Conservation (phyloP, 768 basidiomycete genomes). For the Xerocomellus intermedius region DNA sequence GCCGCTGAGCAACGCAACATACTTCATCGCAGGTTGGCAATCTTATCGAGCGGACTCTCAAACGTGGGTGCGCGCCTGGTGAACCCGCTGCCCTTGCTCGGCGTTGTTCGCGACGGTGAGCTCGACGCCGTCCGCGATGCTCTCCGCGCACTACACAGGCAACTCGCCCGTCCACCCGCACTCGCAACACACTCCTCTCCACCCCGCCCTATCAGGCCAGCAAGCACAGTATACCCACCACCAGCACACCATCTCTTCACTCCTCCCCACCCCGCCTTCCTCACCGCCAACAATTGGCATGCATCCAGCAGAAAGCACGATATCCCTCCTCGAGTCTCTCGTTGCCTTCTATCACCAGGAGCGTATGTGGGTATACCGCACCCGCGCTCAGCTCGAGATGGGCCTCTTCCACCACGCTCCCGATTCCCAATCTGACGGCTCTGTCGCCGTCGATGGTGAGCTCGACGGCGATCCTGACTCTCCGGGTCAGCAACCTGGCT, state of each 20-base stretch:
- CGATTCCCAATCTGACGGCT: constrained; percentile 5
- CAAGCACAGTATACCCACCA: constrained; percentile 23
- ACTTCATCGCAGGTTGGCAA: constrained; percentile 69
- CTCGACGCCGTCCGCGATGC: constrained; percentile 51
- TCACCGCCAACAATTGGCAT: constrained; percentile 32
- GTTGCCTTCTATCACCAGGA: constrained; percentile 68
- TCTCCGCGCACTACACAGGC: constrained; percentile 48
- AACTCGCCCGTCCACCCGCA: constrained; percentile 20
- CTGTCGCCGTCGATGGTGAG: constrained; percentile 7
- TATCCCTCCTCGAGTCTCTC: constrained; percentile 61
- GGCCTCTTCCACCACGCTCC: constrained; percentile 31
- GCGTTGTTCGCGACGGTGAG: neutral
- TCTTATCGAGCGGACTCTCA: constrained; percentile 26
- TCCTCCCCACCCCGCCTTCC: constrained; percentile 34
- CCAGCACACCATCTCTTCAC: constrained; percentile 31
- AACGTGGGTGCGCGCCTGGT: constrained; percentile 1
- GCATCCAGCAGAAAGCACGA: constrained; percentile 46
- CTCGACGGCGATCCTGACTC: constrained; percentile 24
- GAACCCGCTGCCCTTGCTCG: neutral
- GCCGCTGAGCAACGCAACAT: constrained; percentile 91
- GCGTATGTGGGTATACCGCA: constrained; percentile 69
- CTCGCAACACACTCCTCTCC: constrained; percentile 29
- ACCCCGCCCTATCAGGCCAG: constrained; percentile 27
- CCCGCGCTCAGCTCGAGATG: constrained; percentile 58
- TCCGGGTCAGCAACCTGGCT: constrained; percentile 18